Conservation (phyloP, 2,329 filamentous ascomycete genomes). For the Paracoccidioides lutzii region DNA sequence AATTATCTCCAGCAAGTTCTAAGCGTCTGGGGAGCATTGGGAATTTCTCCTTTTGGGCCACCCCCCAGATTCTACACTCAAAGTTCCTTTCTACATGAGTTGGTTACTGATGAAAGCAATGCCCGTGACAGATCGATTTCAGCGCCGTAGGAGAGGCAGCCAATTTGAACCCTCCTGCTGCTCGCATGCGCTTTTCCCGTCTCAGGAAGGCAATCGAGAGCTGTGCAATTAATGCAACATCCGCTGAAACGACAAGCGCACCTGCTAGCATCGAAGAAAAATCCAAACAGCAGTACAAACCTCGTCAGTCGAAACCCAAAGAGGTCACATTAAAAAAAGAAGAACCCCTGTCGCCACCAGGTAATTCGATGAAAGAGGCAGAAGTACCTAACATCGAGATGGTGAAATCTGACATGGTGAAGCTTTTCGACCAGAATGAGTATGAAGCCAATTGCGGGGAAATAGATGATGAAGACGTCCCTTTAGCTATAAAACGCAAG, state of each 20-base stretch:
- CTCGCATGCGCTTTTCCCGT: slow-evolving; percentile 29
- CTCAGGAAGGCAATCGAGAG: slow-evolving; percentile 19
- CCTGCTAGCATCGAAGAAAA: not conserved
- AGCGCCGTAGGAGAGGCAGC: slow-evolving; percentile 21
- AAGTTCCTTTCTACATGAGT: too few species aligned
- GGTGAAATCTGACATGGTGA: not conserved
- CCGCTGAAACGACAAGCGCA: not conserved
- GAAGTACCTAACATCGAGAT: not conserved
- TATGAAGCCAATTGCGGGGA: slow-evolving; percentile 3
- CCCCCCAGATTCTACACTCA: not conserved
- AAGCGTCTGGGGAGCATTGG: not conserved
- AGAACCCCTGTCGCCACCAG: not conserved
- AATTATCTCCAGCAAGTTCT: not conserved
- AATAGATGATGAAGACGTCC: slow-evolving; percentile 11
- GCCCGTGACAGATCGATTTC: slow-evolving; percentile 27
- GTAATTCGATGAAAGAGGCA: not conserved
- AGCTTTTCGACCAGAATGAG: not conserved
- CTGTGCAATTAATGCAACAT: not conserved
- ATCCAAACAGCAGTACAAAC: not conserved
- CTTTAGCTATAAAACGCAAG: slow-evolving; percentile 8
- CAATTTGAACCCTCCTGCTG: slow-evolving; percentile 26
- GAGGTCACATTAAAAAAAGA: not conserved
- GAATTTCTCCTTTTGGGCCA: not conserved
- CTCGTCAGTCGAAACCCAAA: not conserved
- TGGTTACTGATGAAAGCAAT: not conserved